Base-by-base conservation (phyloP, 768 basidiomycete genomes). In the Boletellus emodensis region DNA sequence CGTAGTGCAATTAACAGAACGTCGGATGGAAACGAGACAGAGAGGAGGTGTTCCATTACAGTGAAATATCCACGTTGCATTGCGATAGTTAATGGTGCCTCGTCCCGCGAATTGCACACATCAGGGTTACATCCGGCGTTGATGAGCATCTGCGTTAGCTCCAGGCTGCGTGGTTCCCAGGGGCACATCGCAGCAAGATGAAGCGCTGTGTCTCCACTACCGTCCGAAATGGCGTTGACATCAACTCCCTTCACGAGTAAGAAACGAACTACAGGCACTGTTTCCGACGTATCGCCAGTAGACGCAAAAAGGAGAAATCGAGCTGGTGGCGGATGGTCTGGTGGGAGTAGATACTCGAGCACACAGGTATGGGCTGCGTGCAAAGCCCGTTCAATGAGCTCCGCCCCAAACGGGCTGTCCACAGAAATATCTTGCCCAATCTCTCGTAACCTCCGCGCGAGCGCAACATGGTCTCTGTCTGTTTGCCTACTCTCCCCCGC, bases 211-310 rank as follows among this genome's bases (percentile, higher is more conserved):
- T 30, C 30, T 7, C 30, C 10, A 11, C 10, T 8, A 2, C 36
- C 36, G 9, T 37, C 36, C 6, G 36, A 37, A 5, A 15, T 20
- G 2, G 3, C 22, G 12, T 33, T 28, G 3, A 48, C 12, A 11
- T 49, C 34, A 6, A 34, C 41, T 7, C 53, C 55, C 3, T 47
- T 40, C 14, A 17, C 11, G 33, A 56, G 17, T 5, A 56, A 24
- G 15, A 44, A 44, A 5, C 24, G 43, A 30, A 48, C 24, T 4
- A 39, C 28, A 14, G 42, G 30, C 30, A 30, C 30, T 11, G 30
- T 30, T 30, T 30, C 30, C 4, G 30, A 30, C 8, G 30, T 43
- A 33, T 43, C 42, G n/a, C 42, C 32, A 5, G 32, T 43, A 3
- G 42, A 28, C 6, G 26, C 42, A 43, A 28, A 2, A 32, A 43